Conservation (phyloP, 495 filamentous ascomycete genomes). For the Neurospora tetrasperma region DNA sequence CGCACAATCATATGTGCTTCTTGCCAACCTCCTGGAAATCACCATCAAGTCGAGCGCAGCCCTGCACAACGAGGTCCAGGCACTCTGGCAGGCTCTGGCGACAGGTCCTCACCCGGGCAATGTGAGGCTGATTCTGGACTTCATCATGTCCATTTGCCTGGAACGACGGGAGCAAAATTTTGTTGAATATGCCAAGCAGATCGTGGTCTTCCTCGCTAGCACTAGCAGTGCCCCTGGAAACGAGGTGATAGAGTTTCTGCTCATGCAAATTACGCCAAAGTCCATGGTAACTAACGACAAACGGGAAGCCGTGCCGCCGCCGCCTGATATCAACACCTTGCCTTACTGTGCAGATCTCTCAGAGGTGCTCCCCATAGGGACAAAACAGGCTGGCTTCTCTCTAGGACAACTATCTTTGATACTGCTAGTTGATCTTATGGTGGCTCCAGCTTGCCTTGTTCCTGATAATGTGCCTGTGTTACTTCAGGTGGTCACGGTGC, state of each 20-base stretch:
- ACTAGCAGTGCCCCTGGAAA: slow-evolving; percentile 68
- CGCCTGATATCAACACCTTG: slow-evolving; percentile 60
- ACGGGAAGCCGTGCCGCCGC: slow-evolving; percentile 57
- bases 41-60: slow-evolving; percentile 83
- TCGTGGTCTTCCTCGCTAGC: slow-evolving; percentile 88
- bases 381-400: slow-evolving; percentile 84
- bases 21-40: slow-evolving; percentile 93
- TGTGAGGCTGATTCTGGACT: slow-evolving; percentile 86
- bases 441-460: slow-evolving; percentile 72
- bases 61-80: slow-evolving; percentile 92
- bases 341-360: slow-evolving; percentile 85
- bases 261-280: slow-evolving; percentile 80
- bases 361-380: slow-evolving; percentile 70
- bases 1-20: slow-evolving; percentile 82
- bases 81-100: slow-evolving; percentile 91
- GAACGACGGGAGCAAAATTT: slow-evolving; percentile 95
- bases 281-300: slow-evolving; percentile 82
- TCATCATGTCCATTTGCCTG: slow-evolving; percentile 85
- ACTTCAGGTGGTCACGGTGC: slow-evolving; percentile 80
- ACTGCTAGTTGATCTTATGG: slow-evolving; percentile 90
- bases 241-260: slow-evolving; percentile 87
- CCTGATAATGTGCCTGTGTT: slow-evolving; percentile 71
- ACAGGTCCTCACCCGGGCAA: slow-evolving; percentile 93
- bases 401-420: slow-evolving; percentile 89
- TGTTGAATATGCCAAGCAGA: slow-evolving; percentile 93